Conservation (phyloP, 1,284 basidiomycete species). For the Kwoniella shivajii region DNA sequence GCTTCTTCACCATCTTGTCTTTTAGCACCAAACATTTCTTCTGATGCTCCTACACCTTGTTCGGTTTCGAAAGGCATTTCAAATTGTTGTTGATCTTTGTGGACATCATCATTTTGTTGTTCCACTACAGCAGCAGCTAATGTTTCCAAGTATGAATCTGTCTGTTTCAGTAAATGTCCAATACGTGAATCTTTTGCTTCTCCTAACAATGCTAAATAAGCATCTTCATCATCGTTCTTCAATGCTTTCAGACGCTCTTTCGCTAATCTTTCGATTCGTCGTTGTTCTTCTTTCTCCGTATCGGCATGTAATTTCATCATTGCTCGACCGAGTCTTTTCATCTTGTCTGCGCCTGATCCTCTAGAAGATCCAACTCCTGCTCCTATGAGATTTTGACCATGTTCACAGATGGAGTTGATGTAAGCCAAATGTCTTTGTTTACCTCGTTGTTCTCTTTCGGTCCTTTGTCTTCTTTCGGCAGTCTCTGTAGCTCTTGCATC, state of each 20-base stretch:
- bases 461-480: constrained; percentile 86
- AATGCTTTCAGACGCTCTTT: constrained; percentile 99
- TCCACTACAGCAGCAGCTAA: constrained; percentile 92
- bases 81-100: constrained; percentile 37
- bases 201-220: constrained; percentile 98
- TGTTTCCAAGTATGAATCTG: constrained; percentile 91
- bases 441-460: constrained; percentile 87
- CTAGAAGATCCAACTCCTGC: constrained; percentile 55
- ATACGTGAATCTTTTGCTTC: constrained; percentile 99
- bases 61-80: constrained; percentile 60
- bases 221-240: constrained; percentile 98
- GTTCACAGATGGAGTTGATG: constrained; percentile 81
- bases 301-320: constrained; percentile 58
- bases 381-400: constrained; percentile 74
- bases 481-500: constrained; percentile 90
- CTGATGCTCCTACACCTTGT: constrained; percentile 70
- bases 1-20: constrained; percentile 66
- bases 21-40: constrained; percentile 87
- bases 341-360: constrained; percentile 46
- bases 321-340: constrained; percentile 53
- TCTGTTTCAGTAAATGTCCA: constrained; percentile 92
- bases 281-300: constrained; percentile 60
- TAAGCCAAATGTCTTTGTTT: constrained; percentile 97
- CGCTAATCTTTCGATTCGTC: constrained; percentile 86
- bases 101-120: constrained; percentile 79